Evolutionary conservation across 2,329 filamentous ascomycete genomes (phyloP), one percentile per base, ranked within the genome.

Genomic region (Sordariomycetes sp.): DNA sequence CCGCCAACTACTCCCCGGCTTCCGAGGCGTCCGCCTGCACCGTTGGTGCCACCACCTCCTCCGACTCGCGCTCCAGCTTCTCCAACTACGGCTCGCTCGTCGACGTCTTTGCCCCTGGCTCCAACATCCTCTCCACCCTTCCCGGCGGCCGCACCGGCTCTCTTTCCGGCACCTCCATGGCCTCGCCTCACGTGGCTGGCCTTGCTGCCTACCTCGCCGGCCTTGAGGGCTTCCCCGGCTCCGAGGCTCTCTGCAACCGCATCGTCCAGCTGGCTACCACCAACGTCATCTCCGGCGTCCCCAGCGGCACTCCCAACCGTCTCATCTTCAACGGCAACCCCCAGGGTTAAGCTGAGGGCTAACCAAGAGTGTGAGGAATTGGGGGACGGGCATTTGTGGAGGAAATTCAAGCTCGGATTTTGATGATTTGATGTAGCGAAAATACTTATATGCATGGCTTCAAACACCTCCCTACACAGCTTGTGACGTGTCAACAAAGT

Each of bases 301-400:
- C 58, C 33, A 54, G 45, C 39, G 57, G 61, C 41, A 72, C 66
- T 34, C 45, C 50, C 45, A 76, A 77, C 60, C 46, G 59, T 37
- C 58, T 79, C 34, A 69, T 66, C 38, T 75, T 71, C 58, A 77
- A 78, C 56, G 68, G 68, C 39, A 32, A 45, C 33, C 33, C 26
- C 21, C 24, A 25, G n/a, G 33, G 26, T 24, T 35, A 35, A 35
- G 29, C 15, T 16, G n/a, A n/a, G n/a, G n/a, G n/a, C n/a, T n/a
- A n/a, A n/a, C n/a, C n/a, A n/a, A n/a, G n/a, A n/a, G n/a, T n/a
- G n/a, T n/a, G n/a, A n/a, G n/a, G n/a, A n/a, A n/a, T n/a, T n/a
- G n/a, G n/a, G n/a, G n/a, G n/a, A n/a, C n/a, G n/a, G n/a, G n/a
- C n/a, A n/a, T n/a, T n/a, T n/a, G 10, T 20, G 15, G 19, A 8